Conservation (phyloP, 176 grass and related monocot species). For the Phyllostachys edulis region DNA sequence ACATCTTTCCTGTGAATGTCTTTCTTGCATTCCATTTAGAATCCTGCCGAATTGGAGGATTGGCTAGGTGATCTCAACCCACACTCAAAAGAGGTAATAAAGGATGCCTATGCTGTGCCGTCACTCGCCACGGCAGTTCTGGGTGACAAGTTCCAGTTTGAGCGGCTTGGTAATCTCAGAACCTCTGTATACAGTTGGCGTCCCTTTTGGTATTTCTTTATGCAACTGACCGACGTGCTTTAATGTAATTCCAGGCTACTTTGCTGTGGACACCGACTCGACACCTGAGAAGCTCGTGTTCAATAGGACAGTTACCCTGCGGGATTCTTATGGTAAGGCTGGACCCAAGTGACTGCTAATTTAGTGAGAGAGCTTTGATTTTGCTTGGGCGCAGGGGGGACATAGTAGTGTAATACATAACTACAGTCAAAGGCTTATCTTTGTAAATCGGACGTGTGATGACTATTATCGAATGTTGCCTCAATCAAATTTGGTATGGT, state of each 20-base stretch:
- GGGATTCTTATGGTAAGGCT: slow-evolving; percentile 78
- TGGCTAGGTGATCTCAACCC: slow-evolving; percentile 87
- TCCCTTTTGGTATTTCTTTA: not conserved
- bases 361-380: not conserved
- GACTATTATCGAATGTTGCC: not conserved
- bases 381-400: not conserved
- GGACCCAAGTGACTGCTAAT: slow-evolving; percentile 38
- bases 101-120: slow-evolving; percentile 67
- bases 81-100: slow-evolving; percentile 81
- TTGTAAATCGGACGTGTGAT: slow-evolving; percentile 12
- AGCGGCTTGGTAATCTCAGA: slow-evolving; percentile 74
- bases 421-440: not conserved
- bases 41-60: slow-evolving; percentile 84
- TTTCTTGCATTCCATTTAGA: slow-evolving; percentile 48
- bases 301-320: slow-evolving; percentile 86
- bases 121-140: slow-evolving; percentile 53
- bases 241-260: slow-evolving; percentile 62
- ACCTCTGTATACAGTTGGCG: not conserved
- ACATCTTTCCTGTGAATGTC: not conserved
- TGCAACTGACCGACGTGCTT: not conserved
- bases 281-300: slow-evolving; percentile 63
- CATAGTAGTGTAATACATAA: not conserved
- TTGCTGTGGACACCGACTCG: slow-evolving; percentile 75
- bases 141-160: slow-evolving; percentile 94
- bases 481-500: not conserved